Evolutionary conservation across 441 rosid species (phyloP), one percentile per base, ranked within the genome.

Genomic region (Syzygium malaccense): DNA sequence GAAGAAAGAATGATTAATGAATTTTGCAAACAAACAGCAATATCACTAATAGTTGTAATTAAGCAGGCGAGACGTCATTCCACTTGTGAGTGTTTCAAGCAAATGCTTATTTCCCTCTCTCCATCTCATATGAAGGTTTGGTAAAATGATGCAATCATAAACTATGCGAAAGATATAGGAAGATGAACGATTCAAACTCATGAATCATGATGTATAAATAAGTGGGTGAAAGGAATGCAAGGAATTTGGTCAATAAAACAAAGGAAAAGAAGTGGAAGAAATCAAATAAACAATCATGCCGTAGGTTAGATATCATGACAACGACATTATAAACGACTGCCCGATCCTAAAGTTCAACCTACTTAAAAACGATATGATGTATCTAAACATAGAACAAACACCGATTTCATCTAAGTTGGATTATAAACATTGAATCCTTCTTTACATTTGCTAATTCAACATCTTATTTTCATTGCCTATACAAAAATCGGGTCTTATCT

Each of bases 291-390:
- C 26, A 4, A 56, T 56, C 26, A 20, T 8, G 60, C 6, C 12
- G 26, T 20, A 56, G 26, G 26, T 20, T 12, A 23, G 8, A 20
- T 56, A 56, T 25, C 4, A 56, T 2, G 26, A 8, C 60, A 20
- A 56, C 23, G 26, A 20, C 60, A 56, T 20, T 56, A 56, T 56
- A 56, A 56, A 20, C 4, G 26, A 56, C 11, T 8, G 8, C 26
- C 4, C 23, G 28, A 56, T 20, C 15, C 26, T 23, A 68, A 68
- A 19, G 28, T 68, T 33, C 8, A 37, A 68, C 20, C 14, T 71
- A 71, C 2, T 37, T 33, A 20, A 71, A 64, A 71, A 13, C 1
- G 2, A 33, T 10, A 71, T 1, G 0, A 19, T 0, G 4, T 33
- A 33, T 68, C 48, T 33, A 5, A 68, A 33, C 8, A 68, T 19